These are phyloP conservation scores for Ustilago vetiveriae DNA, from an alignment of 1,284 basidiomycete species.

Conservation along the genomic window DNA sequence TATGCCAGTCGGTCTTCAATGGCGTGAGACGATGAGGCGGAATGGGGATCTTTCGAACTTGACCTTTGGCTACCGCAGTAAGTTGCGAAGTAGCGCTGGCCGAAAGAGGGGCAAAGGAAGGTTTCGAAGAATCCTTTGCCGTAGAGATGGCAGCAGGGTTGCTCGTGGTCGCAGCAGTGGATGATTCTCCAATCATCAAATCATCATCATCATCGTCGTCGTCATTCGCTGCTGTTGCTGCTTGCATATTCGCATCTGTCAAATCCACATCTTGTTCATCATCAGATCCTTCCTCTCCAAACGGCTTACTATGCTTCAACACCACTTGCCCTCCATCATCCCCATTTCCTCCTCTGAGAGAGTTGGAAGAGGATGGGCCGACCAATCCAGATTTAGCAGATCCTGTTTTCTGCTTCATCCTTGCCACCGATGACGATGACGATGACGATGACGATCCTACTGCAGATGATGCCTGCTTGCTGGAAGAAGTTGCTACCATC, in stretches of 20 bases:
- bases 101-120: conserved; percentile 33
- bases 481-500: conserved; percentile 33
- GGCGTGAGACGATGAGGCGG: conserved; percentile 98
- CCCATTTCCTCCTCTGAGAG: not conserved
- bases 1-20: conserved; percentile 95
- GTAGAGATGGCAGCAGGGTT: not conserved
- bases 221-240: conserved; percentile 20
- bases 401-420: conserved; percentile 10
- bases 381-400: not conserved
- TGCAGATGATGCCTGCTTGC: conserved; percentile 19
- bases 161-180: not conserved
- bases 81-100: conserved; percentile 4
- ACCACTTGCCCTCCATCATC: conserved; percentile 14
- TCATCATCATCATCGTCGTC: conserved; percentile 51
- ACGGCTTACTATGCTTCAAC: conserved; percentile 45
- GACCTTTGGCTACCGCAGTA: conserved; percentile 49
- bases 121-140: conserved; percentile 2
- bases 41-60: conserved; percentile 75
- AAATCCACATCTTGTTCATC: conserved; percentile 42
- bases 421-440: conserved; percentile 2
- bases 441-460: too few relatives aligned
- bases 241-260: conserved; percentile 27
- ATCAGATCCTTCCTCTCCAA: conserved; percentile 40
- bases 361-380: not conserved
- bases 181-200: conserved; percentile 39